Conservation (phyloP, 108 stramenopile genomes). For the Bacterosira constricta region DNA sequence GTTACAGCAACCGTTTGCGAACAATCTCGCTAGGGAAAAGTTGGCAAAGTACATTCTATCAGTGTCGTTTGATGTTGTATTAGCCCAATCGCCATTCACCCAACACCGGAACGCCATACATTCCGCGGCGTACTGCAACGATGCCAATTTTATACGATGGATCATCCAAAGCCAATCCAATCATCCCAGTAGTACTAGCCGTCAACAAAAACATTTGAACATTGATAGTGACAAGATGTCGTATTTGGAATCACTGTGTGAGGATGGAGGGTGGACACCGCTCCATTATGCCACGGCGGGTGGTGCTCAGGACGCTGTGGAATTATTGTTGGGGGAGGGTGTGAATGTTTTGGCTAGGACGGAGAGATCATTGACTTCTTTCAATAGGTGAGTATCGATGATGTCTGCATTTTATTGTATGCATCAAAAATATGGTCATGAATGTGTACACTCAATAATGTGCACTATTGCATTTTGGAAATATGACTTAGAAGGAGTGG, state of each 20-base stretch:
- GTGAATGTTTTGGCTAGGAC: constrained; percentile 46
- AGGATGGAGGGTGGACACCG: constrained; percentile 83
- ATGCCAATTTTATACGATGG: constrained; percentile 35
- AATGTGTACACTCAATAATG: background rate
- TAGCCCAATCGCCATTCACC: constrained; percentile 12
- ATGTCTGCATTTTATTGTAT: too few relatives aligned
- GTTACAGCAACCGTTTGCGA: constrained; percentile 2
- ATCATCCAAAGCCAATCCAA: constrained; percentile 1
- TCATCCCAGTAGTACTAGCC: too few relatives aligned
- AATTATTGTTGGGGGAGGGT: constrained; percentile 60
- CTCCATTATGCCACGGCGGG: constrained; percentile 77
- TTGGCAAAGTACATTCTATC: constrained; percentile 38
- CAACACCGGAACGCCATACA: constrained; percentile 31
- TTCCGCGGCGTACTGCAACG: constrained; percentile 33
- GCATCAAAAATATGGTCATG: too few relatives aligned
- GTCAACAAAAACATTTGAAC: too few relatives aligned
- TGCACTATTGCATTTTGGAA: constrained; percentile 2
- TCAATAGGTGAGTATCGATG: constrained; percentile 41
- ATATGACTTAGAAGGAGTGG: constrained; percentile 26
- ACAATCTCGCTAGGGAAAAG: constrained; percentile 36
- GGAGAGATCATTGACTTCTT: constrained; percentile 61
- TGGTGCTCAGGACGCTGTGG: constrained; percentile 62
- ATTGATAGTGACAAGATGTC: constrained; percentile 8
- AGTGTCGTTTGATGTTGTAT: constrained; percentile 26
- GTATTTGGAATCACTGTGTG: constrained; percentile 55